Evolutionary conservation across 2,329 filamentous ascomycete genomes (phyloP), one percentile per base, ranked within the genome.

Genomic region (Aphanoascus verrucosus): DNA sequence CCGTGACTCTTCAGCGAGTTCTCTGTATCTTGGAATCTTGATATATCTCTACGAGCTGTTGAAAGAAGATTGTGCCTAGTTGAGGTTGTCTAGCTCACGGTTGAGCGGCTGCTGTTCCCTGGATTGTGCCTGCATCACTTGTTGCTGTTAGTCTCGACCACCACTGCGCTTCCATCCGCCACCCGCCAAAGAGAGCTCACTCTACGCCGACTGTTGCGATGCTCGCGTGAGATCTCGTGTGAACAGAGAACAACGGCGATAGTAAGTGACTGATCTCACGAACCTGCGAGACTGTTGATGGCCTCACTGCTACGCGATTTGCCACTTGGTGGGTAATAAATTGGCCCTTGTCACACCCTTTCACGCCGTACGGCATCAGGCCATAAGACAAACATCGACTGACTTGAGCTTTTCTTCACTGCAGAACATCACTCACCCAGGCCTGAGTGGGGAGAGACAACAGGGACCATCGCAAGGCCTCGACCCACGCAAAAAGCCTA

Each of bases 401-500:
- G n/a, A 32, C 23, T 11, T 15, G 23, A 14, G n/a, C 15, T 28
- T 28, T 28, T 28, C 23, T 4, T 28, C 7, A 3, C 7, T 19
- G 38, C 43, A 28, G 31, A 46, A n/a, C 31, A 3, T 15, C 14
- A 50, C n/a, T 50, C 34, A 44, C 23, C 34, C 38, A 17, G 28
- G 44, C 40, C 11, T n/a, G 19, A 34, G 49, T 44, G 49, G 20
- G 41, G 32, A n/a, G n/a, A n/a, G 9, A 6, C 8, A 9, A 46
- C 11, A 52, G 9, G 9, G 8, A 14, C 8, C 14, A 23, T 28
- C 11, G 14, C 20, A 11, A 17, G 28, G 44, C 35, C 37, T 54
- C 52, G 44, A 48, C 52, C 52, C 52, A 54, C 52, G 46, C 52
- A 6, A 42, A 40, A 34, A 19, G n/a, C n/a, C 17, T 35, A 40